Percentiles rank a stretch among this genome's conserved stretches.
These are phyloP conservation scores for Amoebophrya sp. DNA, from an alignment of 169 alveolate species.

Conservation along the genomic window DNA sequence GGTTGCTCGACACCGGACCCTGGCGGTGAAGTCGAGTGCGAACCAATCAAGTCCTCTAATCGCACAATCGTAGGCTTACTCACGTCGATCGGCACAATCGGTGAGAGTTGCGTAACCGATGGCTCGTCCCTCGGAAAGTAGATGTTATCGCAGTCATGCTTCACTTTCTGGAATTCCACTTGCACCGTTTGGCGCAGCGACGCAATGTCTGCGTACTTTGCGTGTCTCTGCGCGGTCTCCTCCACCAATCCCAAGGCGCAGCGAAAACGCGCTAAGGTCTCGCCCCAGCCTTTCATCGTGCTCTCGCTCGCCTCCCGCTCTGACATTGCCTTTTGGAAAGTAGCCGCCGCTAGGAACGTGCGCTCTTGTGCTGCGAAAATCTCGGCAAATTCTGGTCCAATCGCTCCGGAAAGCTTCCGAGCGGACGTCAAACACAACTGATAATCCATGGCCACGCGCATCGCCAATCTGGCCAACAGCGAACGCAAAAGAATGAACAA, in stretches of 20 bases:
- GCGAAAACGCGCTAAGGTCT: neutral
- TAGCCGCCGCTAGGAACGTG: neutral
- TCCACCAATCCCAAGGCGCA: neutral
- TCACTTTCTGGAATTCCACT: neutral
- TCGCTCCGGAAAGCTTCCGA: neutral
- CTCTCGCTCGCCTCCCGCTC: neutral
- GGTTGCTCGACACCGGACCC: too few species aligned
- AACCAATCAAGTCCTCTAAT: too few species aligned
- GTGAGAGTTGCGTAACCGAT: neutral
- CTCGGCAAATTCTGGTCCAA: neutral
- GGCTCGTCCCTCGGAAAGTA: neutral
- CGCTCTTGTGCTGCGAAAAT: neutral
- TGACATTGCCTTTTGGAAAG: neutral
- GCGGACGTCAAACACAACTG: neutral
- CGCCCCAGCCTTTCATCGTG: neutral
- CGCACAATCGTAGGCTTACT: neutral
- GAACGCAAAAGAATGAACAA: too few species aligned
- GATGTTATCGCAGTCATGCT: neutral
- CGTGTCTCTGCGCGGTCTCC: neutral
- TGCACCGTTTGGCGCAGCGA: neutral
- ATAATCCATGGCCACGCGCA: neutral
- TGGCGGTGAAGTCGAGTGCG: too few species aligned
- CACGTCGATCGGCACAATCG: neutral
- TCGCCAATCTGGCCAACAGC: neutral
- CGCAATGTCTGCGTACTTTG: neutral